phyloP scores from a whole-genome alignment of 345 rosid species.

The thale cress (Arabidopsis thaliana) region DNA sequence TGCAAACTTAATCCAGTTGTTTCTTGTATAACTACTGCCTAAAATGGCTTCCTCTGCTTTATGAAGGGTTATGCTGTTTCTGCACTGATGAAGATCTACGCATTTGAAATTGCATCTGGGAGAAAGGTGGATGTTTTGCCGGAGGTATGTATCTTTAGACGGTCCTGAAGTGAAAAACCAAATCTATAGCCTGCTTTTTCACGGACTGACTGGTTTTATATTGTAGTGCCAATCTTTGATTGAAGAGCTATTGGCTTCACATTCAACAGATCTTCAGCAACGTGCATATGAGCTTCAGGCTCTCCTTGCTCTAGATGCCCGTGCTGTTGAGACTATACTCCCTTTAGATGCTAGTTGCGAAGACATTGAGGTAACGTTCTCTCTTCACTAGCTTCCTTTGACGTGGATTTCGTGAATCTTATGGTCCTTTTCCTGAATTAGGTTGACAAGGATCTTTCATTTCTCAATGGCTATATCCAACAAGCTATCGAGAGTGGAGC shows the following conservation, averaged over 20 bases:
- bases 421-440: slow-evolving; percentile 48
- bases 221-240: slow-evolving; percentile 90
- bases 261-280: slow-evolving; percentile 97
- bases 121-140: slow-evolving; percentile 86
- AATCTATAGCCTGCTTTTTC: slow-evolving; percentile 27
- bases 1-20: slow-evolving; percentile 3
- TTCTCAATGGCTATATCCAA: slow-evolving; percentile 75
- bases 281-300: slow-evolving; percentile 98
- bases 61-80: slow-evolving; percentile 90
- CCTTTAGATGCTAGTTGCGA: slow-evolving; percentile 95
- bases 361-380: slow-evolving; percentile 78
- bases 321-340: slow-evolving; percentile 66
- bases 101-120: slow-evolving; percentile 87
- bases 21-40: background rate
- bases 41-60: slow-evolving; percentile 34
- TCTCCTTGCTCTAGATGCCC: slow-evolving; percentile 66
- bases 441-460: slow-evolving; percentile 82
- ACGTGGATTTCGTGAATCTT: slow-evolving; percentile 21
- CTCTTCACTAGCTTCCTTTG: background rate
- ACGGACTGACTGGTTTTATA: slow-evolving; percentile 33
- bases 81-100: slow-evolving; percentile 89
- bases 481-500: slow-evolving; percentile 79
- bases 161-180: background rate
- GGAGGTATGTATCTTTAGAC: slow-evolving; percentile 64
- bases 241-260: slow-evolving; percentile 90